Base-by-base conservation (phyloP, 305 asterid genomes). In the Fraxinus floribunda region DNA sequence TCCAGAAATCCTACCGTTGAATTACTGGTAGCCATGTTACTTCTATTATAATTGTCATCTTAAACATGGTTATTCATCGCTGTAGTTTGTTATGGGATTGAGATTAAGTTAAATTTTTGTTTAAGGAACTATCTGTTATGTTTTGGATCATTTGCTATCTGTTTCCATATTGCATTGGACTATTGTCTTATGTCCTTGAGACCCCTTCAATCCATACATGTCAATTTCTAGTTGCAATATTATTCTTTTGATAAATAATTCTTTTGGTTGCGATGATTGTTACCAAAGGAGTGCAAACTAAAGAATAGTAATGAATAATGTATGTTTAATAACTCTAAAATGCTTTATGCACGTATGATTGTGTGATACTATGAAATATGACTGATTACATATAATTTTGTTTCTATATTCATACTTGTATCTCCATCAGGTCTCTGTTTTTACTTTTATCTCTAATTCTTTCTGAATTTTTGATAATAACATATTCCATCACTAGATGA, bases 1-100 rank as follows among this genome's bases (percentile, higher is more conserved):
- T 91, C 89, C 95, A 93, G 92, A 93, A 90, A 36, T 90, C 94
- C 3, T 93, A 91, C 84, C 91, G 90, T 87, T 89, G 72, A 86
- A 52, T 18, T 16, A 1, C 22, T 36, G 76, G 36, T 66, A 62
- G 39, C 66, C 38, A 2, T 26, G 72, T 20, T 70, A 49, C 71
- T 15, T 70, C 30, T 41, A 20, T 15, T 16, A 24, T 26, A 29
- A 36, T 26, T 44, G n/a, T 3, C 3, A 44, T 44, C 16, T 44
- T 13, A 10, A 44, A 44, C 55, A 44, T 44, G n/a, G 55, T 44
- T 44, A 44, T 44, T 18, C 4, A 5, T 49, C 62, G 20, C 22
- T 16, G 24, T 52, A 60, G 11, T 60, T 60, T 60, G 70, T 60
- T 60, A 18, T 76, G 15, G 26, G 71, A 77, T 77, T 46, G 39